These are phyloP conservation scores for Fraxinus angustifolia DNA, from an alignment of 305 asterid species.

Conservation along the genomic window DNA sequence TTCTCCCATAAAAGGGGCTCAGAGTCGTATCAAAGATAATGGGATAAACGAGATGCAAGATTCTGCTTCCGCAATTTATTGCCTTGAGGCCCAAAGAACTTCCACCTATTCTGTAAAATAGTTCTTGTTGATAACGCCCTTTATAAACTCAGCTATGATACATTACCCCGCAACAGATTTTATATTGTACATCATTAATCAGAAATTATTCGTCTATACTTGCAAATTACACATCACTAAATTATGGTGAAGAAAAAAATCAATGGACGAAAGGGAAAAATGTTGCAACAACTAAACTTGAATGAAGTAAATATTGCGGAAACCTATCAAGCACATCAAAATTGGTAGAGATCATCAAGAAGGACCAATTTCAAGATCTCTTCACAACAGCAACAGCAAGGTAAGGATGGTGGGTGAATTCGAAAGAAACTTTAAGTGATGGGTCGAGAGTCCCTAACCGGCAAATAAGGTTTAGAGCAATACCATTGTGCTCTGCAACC, in stretches of 20 bases:
- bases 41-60: background rate
- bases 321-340: background rate
- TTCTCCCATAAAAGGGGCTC: background rate
- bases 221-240: conserved; percentile 18
- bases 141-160: conserved; percentile 15
- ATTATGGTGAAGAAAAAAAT: conserved; percentile 7
- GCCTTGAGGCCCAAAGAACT: background rate
- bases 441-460: conserved; percentile 80
- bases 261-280: background rate
- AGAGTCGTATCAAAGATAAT: background rate
- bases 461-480: conserved; percentile 68
- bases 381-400: conserved; percentile 84
- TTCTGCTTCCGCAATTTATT: background rate
- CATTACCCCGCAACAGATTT: conserved; percentile 15
- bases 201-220: conserved; percentile 7
- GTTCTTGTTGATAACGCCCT: background rate
- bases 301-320: background rate
- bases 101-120: background rate
- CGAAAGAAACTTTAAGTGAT: conserved; percentile 69
- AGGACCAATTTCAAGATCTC: conserved; percentile 55
- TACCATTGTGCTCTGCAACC: conserved; percentile 86
- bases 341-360: conserved; percentile 16
- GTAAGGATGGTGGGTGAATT: conserved; percentile 82
- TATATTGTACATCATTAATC: conserved; percentile 20
- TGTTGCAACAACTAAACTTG: background rate